phyloP scores from a whole-genome alignment of 1,284 basidiomycete genomes.

The Phylloporus sp. region DNA sequence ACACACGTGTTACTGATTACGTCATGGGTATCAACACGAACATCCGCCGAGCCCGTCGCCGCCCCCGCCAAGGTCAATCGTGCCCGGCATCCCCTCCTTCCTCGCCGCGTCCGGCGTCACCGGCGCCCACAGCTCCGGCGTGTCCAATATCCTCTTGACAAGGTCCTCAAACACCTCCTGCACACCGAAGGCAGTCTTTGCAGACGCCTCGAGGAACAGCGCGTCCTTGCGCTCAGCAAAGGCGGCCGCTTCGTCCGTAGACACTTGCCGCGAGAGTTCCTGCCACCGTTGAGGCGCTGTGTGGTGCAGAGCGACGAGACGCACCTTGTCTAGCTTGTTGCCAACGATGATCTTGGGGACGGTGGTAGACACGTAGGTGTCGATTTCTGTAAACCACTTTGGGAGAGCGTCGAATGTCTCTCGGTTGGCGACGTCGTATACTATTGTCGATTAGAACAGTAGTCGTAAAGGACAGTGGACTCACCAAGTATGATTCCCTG shows the following conservation, averaged over 20 bases:
- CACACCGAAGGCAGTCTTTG: conserved; percentile 87
- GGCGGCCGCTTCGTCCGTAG: conserved; percentile 78
- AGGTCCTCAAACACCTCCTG: conserved; percentile 83
- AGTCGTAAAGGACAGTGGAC: conserved; percentile 4
- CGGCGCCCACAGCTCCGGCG: conserved; percentile 71
- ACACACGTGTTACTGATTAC: conserved; percentile 31
- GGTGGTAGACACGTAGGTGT: conserved; percentile 87
- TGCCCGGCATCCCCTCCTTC: conserved; percentile 46
- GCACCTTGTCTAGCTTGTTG: conserved; percentile 94
- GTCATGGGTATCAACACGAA: conserved; percentile 33
- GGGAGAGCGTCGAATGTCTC: conserved; percentile 93
- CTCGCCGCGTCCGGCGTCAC: conserved; percentile 31
- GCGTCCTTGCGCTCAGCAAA: conserved; percentile 87
- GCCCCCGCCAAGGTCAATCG: conserved; percentile 35
- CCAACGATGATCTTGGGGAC: conserved; percentile 96
- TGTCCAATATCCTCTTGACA: conserved; percentile 75
- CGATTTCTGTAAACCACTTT: conserved; percentile 93
- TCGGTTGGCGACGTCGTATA: conserved; percentile 93
- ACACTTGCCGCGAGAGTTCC: conserved; percentile 91
- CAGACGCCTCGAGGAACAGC: conserved; percentile 88
- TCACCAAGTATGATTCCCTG: conserved; percentile 92
- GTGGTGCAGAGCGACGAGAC: conserved; percentile 17
- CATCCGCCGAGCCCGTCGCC: conserved; percentile 12
- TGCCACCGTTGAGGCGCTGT: conserved; percentile 38
- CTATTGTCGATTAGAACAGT: conserved; percentile 46